These are phyloP conservation scores for Cetradonia linearis DNA, from an alignment of 495 filamentous ascomycete genomes.

Conservation along the genomic window DNA sequence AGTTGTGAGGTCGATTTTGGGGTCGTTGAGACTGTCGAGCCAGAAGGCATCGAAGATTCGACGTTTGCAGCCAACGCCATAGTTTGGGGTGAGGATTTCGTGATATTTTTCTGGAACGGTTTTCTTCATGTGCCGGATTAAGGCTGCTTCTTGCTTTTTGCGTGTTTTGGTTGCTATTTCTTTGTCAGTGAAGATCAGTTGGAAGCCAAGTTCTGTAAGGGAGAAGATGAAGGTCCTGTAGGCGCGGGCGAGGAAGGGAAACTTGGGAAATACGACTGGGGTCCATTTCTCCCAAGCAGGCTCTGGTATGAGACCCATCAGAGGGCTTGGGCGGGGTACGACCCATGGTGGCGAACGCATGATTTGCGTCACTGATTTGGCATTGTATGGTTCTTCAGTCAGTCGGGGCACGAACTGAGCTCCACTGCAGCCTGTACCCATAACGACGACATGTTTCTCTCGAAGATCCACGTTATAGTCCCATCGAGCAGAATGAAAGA, in stretches of 20 bases:
- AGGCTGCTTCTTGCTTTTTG: conserved; percentile 31
- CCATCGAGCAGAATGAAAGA: conserved; percentile 54
- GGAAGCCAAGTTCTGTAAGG: conserved; percentile 31
- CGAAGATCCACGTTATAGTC: conserved; percentile 34
- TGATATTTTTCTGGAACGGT: conserved; percentile 50
- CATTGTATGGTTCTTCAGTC: conserved; percentile 33
- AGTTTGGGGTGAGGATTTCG: conserved; percentile 53
- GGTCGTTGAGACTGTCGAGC: conserved; percentile 43
- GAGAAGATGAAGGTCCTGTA: conserved; percentile 32
- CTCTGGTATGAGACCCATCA: conserved; percentile 21
- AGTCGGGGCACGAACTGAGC: conserved; percentile 38
- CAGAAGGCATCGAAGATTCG: conserved; percentile 48
- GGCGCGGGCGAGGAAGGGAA: conserved; percentile 37
- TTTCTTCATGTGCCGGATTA: conserved; percentile 40
- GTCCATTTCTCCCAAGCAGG: conserved; percentile 36
- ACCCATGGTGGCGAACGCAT: conserved; percentile 59
- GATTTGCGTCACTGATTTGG: conserved; percentile 50
- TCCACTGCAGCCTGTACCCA: conserved; percentile 53
- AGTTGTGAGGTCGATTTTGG: conserved; percentile 48
- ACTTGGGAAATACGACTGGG: conserved; percentile 31
- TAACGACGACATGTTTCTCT: conserved; percentile 46
- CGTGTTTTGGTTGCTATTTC: conserved; percentile 22
- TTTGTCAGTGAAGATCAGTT: conserved; percentile 30
- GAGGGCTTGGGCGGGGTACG: conserved; percentile 31
- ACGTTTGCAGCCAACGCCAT: conserved; percentile 53